phyloP scores from a whole-genome alignment of 2,329 filamentous ascomycete genomes.

The Fusarium acutatum region DNA sequence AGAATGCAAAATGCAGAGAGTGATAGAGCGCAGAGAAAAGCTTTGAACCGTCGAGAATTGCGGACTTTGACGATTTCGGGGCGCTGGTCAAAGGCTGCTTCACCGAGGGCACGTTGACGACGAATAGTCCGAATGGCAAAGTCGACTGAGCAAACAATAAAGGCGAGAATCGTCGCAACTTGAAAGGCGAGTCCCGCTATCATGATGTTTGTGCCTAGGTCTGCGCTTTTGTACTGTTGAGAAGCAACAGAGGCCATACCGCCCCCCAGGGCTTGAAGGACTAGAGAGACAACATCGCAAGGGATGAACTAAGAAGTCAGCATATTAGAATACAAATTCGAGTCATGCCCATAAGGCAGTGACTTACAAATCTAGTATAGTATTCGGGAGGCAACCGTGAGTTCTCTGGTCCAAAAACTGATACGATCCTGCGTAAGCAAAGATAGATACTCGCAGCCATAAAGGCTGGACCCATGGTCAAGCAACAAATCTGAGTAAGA shows the following conservation, averaged over 20 bases:
- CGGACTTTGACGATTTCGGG: slow-evolving; percentile 50
- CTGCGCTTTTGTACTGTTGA: slow-evolving; percentile 46
- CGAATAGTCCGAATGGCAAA: slow-evolving; percentile 56
- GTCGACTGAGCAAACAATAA: slow-evolving; percentile 60
- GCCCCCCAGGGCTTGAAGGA: slow-evolving; percentile 69
- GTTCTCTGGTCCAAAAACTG: slow-evolving; percentile 57
- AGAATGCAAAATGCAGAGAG: slow-evolving; percentile 71
- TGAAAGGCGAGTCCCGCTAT: slow-evolving; percentile 71
- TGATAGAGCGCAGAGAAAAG: slow-evolving; percentile 63
- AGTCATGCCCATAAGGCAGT: no score
- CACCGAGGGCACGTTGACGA: slow-evolving; percentile 47
- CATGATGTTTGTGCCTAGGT: slow-evolving; percentile 67
- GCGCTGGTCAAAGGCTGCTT: slow-evolving; percentile 50
- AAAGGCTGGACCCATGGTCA: slow-evolving; percentile 73
- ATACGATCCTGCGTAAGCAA: slow-evolving; percentile 61
- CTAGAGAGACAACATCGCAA: slow-evolving; percentile 68
- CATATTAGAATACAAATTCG: neutral
- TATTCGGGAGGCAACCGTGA: slow-evolving; percentile 56
- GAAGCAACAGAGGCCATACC: slow-evolving; percentile 58
- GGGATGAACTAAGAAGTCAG: slow-evolving; percentile 62
- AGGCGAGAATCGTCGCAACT: slow-evolving; percentile 64
- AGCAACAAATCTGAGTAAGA: slow-evolving; percentile 66
- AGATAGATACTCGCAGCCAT: slow-evolving; percentile 71
- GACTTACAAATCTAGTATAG: slow-evolving; percentile 59
- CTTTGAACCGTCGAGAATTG: slow-evolving; percentile 55